These are phyloP conservation scores for Candida insectalens DNA, from an alignment of 805 yeast species.

Conservation along the genomic window DNA sequence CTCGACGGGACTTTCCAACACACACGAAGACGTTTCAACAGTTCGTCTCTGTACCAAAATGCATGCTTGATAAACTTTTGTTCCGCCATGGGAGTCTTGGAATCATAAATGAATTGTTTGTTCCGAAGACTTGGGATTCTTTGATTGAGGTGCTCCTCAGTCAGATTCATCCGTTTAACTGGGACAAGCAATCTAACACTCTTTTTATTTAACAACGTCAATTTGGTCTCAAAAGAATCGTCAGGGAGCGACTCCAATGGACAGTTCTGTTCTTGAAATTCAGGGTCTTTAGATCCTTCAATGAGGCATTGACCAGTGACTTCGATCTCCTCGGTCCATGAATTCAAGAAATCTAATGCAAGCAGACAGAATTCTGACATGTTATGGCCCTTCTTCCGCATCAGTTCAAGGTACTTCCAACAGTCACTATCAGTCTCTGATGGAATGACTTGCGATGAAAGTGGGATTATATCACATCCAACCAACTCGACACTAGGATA, in stretches of 20 bases:
- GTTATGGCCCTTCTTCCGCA: slow-evolving; percentile 22
- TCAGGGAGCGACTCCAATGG: slow-evolving; percentile 8
- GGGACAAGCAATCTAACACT: slow-evolving; percentile 60
- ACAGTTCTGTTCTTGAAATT: slow-evolving; percentile 17
- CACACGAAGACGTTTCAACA: slow-evolving; percentile 53
- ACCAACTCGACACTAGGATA: slow-evolving; percentile 66
- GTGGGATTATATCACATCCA: slow-evolving; percentile 65
- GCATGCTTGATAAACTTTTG: slow-evolving; percentile 45
- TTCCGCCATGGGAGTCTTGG: slow-evolving; percentile 45
- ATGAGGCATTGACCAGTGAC: slow-evolving; percentile 21
- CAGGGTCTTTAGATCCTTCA: slow-evolving; percentile 12
- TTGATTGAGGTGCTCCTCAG: slow-evolving; percentile 31
- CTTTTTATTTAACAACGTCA: slow-evolving; percentile 16
- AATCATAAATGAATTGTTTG: slow-evolving; percentile 59
- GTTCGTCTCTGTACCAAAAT: slow-evolving; percentile 74
- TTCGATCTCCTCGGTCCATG: slow-evolving; percentile 59
- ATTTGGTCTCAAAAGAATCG: slow-evolving; percentile 9
- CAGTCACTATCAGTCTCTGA: slow-evolving; percentile 14
- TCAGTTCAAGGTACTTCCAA: slow-evolving; percentile 23
- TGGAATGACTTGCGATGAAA: slow-evolving; percentile 26
- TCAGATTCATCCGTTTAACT: slow-evolving; percentile 40
- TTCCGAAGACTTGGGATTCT: slow-evolving; percentile 65
- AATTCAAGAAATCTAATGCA: slow-evolving; percentile 69
- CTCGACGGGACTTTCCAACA: slow-evolving; percentile 41
- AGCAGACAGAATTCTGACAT: slow-evolving; percentile 50